Conservation (phyloP, 352 stramenopile genomes). For the Globisporangium carolinianum region DNA sequence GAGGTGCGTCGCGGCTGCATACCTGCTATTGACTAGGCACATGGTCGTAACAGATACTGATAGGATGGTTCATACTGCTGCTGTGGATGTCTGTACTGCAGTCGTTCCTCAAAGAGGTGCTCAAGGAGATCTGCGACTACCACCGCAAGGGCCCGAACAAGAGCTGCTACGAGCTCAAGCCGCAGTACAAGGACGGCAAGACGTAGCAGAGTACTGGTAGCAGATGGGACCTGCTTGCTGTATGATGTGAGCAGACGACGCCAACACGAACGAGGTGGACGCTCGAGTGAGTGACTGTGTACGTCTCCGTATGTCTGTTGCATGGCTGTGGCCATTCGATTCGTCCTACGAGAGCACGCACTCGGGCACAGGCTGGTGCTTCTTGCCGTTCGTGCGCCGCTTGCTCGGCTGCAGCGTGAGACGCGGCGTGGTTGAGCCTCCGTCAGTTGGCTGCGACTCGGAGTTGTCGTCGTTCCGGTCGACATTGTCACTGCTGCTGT, state of each 20-base stretch:
- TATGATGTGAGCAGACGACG: no score
- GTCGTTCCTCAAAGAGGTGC: constrained; percentile 84
- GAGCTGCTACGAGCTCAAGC: constrained; percentile 86
- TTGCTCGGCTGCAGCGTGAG: constrained; percentile 36
- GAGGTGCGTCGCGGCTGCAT: constrained; percentile 34
- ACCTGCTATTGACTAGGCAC: neutral
- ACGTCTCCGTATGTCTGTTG: no score
- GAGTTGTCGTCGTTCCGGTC: neutral
- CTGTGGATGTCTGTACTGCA: constrained; percentile 12
- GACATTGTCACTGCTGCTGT: neutral
- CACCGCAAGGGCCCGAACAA: constrained; percentile 87
- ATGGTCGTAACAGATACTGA: neutral
- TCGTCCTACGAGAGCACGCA: constrained; percentile 24
- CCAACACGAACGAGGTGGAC: no score
- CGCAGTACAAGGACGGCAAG: constrained; percentile 76
- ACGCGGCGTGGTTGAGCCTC: no score
- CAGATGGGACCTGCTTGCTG: no score
- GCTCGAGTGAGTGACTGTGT: no score
- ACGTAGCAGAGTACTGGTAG: neutral
- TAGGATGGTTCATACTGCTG: no score
- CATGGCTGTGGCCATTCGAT: no score
- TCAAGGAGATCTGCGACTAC: constrained; percentile 87
- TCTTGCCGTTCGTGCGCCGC: constrained; percentile 64
- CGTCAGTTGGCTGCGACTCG: neutral
- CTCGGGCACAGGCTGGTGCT: constrained; percentile 26